These are phyloP conservation scores for Cenchrus purpureus DNA, from an alignment of 176 grass and related monocot genomes.

Conservation along the genomic window DNA sequence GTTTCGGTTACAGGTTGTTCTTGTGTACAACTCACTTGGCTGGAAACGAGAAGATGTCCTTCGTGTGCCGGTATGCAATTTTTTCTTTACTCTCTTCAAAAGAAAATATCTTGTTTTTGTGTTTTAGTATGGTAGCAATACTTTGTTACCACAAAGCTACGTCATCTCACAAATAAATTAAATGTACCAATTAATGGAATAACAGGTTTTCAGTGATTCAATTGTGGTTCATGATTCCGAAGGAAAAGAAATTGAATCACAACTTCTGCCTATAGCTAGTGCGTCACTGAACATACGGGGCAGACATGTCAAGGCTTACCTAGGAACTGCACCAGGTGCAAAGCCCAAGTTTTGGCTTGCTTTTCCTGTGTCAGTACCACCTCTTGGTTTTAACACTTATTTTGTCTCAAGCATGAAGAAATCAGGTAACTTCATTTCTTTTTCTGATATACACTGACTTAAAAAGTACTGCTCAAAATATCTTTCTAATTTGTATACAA, in stretches of 20 bases:
- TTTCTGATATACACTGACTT: slow-evolving; percentile 23
- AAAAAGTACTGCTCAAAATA: neutral
- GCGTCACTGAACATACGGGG: slow-evolving; percentile 64
- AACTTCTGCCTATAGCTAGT: slow-evolving; percentile 74
- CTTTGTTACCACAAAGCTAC: slow-evolving; percentile 19
- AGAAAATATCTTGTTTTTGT: slow-evolving; percentile 28
- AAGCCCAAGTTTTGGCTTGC: slow-evolving; percentile 91
- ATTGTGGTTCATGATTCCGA: slow-evolving; percentile 82
- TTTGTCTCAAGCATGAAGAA: slow-evolving; percentile 68
- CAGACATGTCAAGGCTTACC: slow-evolving; percentile 71
- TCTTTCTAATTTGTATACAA: slow-evolving; percentile 41
- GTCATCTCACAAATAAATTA: slow-evolving; percentile 22
- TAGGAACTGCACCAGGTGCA: slow-evolving; percentile 50
- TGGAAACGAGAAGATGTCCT: slow-evolving; percentile 87
- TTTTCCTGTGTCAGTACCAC: slow-evolving; percentile 74
- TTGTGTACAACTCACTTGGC: slow-evolving; percentile 93
- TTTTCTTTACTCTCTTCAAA: slow-evolving; percentile 7
- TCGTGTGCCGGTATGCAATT: slow-evolving; percentile 77
- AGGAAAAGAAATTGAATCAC: slow-evolving; percentile 87
- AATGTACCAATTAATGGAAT: slow-evolving; percentile 39
- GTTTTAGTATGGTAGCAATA: neutral
- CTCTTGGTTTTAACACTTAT: slow-evolving; percentile 93
- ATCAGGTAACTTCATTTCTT: slow-evolving; percentile 60
- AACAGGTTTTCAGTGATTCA: slow-evolving; percentile 77
- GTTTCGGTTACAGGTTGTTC: slow-evolving; percentile 61